These are phyloP conservation scores for Syzygium jambos DNA, from an alignment of 345 rosid genomes.

Conservation along the genomic window DNA sequence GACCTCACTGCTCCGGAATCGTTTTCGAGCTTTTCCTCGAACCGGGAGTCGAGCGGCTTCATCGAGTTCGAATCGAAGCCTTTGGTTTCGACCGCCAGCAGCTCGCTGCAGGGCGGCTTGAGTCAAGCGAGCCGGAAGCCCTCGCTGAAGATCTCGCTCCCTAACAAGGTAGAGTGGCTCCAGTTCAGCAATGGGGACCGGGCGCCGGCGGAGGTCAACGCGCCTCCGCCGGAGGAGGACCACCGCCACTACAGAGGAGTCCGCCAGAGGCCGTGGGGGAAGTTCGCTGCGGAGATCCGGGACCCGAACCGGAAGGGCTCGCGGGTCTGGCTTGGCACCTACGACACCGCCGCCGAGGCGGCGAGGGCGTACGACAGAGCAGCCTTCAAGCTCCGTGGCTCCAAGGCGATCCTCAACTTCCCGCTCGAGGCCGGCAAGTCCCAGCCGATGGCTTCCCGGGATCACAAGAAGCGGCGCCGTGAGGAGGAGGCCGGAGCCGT, in stretches of 20 bases:
- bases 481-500: slow-evolving; percentile 8
- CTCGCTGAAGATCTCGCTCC: slow-evolving; percentile 42
- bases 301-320: slow-evolving; percentile 76
- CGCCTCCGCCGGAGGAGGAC: not conserved
- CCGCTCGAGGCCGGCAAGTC: slow-evolving; percentile 63
- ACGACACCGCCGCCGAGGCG: slow-evolving; percentile 59
- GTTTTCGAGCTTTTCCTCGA: slow-evolving; percentile 2
- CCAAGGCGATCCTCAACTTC: slow-evolving; percentile 83
- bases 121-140: slow-evolving; percentile 12
- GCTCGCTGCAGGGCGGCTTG: not conserved
- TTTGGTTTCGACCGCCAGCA: slow-evolving; percentile 14
- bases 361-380: slow-evolving; percentile 87
- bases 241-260: slow-evolving; percentile 76
- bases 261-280: slow-evolving; percentile 89
- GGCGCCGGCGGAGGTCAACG: slow-evolving; percentile 6
- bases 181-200: slow-evolving; percentile 19
- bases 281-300: slow-evolving; percentile 92
- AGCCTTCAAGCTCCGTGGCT: slow-evolving; percentile 73
- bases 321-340: slow-evolving; percentile 87
- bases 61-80: slow-evolving; percentile 38
- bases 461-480: slow-evolving; percentile 28
- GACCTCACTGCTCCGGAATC: not conserved
- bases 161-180: slow-evolving; percentile 46
- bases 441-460: not conserved
- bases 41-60: slow-evolving; percentile 2